These are phyloP conservation scores for Sordaria brevicollis DNA, from an alignment of 495 filamentous ascomycete species.

Conservation along the genomic window DNA sequence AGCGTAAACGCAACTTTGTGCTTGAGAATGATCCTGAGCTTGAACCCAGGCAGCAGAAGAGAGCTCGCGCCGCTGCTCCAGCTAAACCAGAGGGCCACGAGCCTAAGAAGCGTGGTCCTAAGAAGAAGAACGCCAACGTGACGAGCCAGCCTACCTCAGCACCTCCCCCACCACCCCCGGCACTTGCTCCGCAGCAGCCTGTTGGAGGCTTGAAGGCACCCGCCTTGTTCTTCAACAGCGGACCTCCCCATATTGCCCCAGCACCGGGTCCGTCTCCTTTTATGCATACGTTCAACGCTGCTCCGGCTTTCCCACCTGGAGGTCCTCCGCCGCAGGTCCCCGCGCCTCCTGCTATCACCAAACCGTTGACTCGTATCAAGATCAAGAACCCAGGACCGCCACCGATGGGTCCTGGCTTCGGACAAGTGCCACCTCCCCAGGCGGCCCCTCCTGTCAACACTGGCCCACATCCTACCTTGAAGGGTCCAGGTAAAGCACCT, in stretches of 20 bases:
- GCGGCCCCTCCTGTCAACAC: conserved; percentile 11
- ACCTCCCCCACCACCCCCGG: conserved; percentile 14
- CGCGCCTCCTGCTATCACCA: conserved; percentile 18
- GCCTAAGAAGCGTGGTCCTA: conserved; percentile 10
- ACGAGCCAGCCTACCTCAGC: conserved; percentile 5
- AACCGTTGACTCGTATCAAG: conserved; percentile 22
- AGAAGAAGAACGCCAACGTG: conserved; percentile 7
- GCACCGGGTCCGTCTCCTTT: conserved; percentile 11
- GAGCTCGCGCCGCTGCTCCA: conserved; percentile 2
- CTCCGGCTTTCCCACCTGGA: conserved; percentile 9
- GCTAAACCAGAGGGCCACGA: conserved; percentile 6
- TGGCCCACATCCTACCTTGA: conserved; percentile 5
- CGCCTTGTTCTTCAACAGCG: conserved; percentile 11
- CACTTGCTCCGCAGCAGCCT: conserved; percentile 3
- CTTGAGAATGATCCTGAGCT: conserved; percentile 26
- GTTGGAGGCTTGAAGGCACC: conserved; percentile 11
- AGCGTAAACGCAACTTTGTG: conserved; percentile 26
- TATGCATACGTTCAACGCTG: conserved; percentile 21
- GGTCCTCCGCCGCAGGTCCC: conserved; percentile 9
- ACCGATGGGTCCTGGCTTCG: neutral
- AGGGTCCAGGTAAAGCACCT: conserved; percentile 6
- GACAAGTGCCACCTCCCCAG: conserved; percentile 4
- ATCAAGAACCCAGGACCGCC: conserved; percentile 15
- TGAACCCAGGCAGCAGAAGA: conserved; percentile 13
- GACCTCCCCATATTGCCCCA: conserved; percentile 4